Base-by-base conservation (phyloP, 2,329 filamentous ascomycete genomes). In the Arthrobotrys sphaeroides region DNA sequence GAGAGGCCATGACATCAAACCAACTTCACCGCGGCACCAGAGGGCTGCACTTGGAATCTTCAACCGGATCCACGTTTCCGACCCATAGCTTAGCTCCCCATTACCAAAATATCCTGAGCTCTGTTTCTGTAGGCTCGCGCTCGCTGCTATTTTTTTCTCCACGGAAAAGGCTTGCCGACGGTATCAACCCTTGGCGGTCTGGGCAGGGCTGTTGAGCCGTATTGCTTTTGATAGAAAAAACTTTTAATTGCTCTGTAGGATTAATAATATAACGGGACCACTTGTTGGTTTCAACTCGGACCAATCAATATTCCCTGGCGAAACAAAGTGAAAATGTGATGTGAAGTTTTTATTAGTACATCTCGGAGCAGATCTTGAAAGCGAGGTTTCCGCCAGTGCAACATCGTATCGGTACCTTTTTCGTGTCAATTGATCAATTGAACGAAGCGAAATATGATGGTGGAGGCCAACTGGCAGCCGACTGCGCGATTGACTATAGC, bases 241-340 rank as follows among this genome's bases (percentile, higher is more conserved):
- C 16, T n/a, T 55, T 55, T 55, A 24, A 55, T 55, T 55, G 16
- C n/a, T n/a, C n/a, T 33, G 36, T 40, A 53, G 51, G 51, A 55
- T 55, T 24, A 38, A 22, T 55, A n/a, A n/a, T n/a, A n/a, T n/a
- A 55, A 36, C 9, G 51, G 51, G 51, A 7, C 28, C 28, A 20
- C 9, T 55, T n/a, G 5, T 24, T 38, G 6, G 31, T 55, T 55
- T 38, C 51, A 55, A 38, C 9, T 31, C 51, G 51, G 18, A 7
- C 28, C 10, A 10, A 28, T 33, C 47, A 20, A 36, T 28, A 24
- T 18, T 10, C 20, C 28, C 28, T 33, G n/a, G 36, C 10, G 16
- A 2, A n/a, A 18, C 16, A 10, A 22, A 20, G n/a, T 16, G 13
- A 3, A 33, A 5, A 2, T 6, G 47, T n/a, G 24, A 28, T 28